phyloP scores from a whole-genome alignment of 805 yeast species.

The Starmerella floris region DNA sequence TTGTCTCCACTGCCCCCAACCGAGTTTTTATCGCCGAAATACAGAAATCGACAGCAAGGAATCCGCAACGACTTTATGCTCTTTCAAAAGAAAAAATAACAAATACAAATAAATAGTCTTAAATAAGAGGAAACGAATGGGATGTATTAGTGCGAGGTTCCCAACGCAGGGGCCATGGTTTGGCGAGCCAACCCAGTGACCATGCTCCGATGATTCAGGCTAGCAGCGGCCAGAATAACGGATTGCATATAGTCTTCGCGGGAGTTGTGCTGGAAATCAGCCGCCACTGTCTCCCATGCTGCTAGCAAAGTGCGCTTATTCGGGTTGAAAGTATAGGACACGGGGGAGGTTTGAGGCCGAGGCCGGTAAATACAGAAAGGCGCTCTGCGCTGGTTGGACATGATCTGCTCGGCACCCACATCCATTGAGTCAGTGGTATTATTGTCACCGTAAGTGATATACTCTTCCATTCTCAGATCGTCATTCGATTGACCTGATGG shows the following conservation, averaged over 20 bases:
- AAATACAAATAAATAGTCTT: background rate
- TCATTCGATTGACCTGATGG: background rate
- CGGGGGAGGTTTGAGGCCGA: background rate
- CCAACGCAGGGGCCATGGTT: constrained; percentile 21
- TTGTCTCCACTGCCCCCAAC: no score
- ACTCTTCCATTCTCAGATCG: constrained; percentile 8
- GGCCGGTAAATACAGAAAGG: constrained; percentile 7
- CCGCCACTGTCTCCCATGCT: constrained; percentile 22
- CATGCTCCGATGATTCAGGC: constrained; percentile 23
- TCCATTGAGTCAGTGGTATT: background rate
- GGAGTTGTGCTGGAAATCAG: constrained; percentile 12
- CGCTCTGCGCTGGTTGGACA: background rate
- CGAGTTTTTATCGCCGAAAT: no score
- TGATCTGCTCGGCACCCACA: background rate
- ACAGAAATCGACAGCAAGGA: no score
- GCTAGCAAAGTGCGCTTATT: constrained; percentile 20
- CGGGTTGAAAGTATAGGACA: constrained; percentile 18
- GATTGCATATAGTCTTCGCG: constrained; percentile 20
- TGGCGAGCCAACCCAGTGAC: constrained; percentile 26
- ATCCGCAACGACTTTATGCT: background rate
- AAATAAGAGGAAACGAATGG: background rate
- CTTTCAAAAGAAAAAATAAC: background rate
- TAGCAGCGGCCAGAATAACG: constrained; percentile 21
- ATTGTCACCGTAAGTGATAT: constrained; percentile 3
- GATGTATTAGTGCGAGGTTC: constrained; percentile 7